Base-by-base conservation (phyloP, 192 early-diverging fungal species). In the Chytriomyces sp. region DNA sequence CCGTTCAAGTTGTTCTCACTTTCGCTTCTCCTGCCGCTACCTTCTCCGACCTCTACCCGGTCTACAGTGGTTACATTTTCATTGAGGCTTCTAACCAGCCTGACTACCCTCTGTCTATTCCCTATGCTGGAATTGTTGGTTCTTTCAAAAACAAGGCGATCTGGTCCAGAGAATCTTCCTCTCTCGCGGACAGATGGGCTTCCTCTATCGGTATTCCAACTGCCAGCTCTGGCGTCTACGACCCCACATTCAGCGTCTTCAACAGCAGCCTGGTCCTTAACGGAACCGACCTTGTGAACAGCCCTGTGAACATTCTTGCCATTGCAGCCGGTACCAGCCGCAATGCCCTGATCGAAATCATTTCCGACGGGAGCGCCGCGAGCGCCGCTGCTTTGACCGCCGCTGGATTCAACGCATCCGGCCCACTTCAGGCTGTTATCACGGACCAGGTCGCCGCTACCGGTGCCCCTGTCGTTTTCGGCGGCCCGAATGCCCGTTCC, bases 11-110 rank as follows among this genome's bases (percentile, higher is more conserved):
- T n/a, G n/a, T n/a, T n/a, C n/a, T n/a, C n/a, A n/a, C n/a, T n/a
- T 31, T 80, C 75, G 67, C 56, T 32, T 52, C 75, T 1, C 77
- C 81, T 34, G 33, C 26, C 25, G 41, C 36, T 30, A 58, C 66
- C 57, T 34, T 41, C 41, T 14, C 38, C 26, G 38, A 36, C 14
- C 64, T 65, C 52, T 59, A 64, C 33, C 75, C 77, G 72, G 59
- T 78, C 64, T 79, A 75, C 75, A 54, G 49, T 26, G 81, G 77
- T 30, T 79, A 75, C 64, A 60, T 77, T 56, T 25, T 57, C 14
- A 39, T 78, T 54, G 31, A 22, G 10, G 33, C 66, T 0, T 39
- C 68, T 44, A 25, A 17, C 17, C 55, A 28, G 55, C 55, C 34
- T 8, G 78, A 57, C 28, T 22, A 60, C 37, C 22, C 36, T 37